Conservation (phyloP, 768 basidiomycete genomes). For the Psilocybe azurescens region DNA sequence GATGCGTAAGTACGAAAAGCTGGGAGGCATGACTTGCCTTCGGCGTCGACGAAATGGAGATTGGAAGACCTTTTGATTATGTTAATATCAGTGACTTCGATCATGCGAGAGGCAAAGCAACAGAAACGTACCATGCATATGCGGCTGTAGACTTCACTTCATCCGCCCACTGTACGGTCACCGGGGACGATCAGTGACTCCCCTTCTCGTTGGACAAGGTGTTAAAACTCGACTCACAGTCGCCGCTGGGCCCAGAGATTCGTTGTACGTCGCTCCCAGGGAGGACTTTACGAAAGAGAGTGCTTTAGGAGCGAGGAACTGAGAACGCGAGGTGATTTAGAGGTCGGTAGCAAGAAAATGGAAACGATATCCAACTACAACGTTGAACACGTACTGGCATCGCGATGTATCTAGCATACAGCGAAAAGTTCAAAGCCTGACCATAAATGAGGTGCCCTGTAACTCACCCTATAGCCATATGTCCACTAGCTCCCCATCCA, state of each 20-base stretch:
- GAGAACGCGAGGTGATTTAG: too few relatives aligned
- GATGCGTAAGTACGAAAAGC: background rate
- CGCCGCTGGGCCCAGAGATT: constrained; percentile 54
- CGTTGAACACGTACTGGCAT: constrained; percentile 37
- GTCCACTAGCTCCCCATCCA: constrained; percentile 49
- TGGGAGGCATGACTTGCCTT: constrained; percentile 32
- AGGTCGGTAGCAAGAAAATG: too few relatives aligned
- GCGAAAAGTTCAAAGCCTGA: background rate
- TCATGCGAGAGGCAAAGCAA: background rate
- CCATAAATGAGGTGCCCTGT: background rate
- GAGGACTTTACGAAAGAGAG: constrained; percentile 51
- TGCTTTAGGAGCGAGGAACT: constrained; percentile 57
- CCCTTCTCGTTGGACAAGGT: background rate
- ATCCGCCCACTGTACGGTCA: constrained; percentile 52
- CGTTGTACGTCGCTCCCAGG: constrained; percentile 45
- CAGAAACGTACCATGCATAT: constrained; percentile 39
- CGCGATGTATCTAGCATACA: constrained; percentile 39
- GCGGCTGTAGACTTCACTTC: constrained; percentile 43
- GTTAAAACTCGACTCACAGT: constrained; percentile 35
- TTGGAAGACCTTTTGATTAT: constrained; percentile 36
- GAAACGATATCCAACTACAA: background rate
- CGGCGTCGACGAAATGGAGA: constrained; percentile 58
- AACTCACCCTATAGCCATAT: constrained; percentile 48
- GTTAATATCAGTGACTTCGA: constrained; percentile 1
- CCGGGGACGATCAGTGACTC: background rate